Evolutionary conservation across 2,329 filamentous ascomycete species (phyloP).

Genomic region (Aspergillus latus): DNA sequence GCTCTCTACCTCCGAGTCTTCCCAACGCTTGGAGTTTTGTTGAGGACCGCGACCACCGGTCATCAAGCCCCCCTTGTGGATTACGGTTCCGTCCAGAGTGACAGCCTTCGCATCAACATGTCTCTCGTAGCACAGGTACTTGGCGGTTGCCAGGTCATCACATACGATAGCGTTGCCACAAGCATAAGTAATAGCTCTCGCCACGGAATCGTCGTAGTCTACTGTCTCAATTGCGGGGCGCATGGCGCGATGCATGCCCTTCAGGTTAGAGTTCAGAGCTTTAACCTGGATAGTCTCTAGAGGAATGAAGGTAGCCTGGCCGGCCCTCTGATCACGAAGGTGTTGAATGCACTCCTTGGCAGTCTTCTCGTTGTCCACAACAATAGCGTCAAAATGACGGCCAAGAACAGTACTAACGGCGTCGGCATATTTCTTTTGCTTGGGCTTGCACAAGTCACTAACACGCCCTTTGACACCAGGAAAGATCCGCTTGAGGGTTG

Average conservation of each 20-base stretch:
- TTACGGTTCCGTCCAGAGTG: constrained; percentile 90
- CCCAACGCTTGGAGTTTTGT: constrained; percentile 76
- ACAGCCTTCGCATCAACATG: constrained; percentile 90
- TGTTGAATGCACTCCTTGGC: constrained; percentile 93
- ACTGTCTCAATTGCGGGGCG: constrained; percentile 94
- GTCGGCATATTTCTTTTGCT: constrained; percentile 94
- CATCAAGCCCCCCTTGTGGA: constrained; percentile 95
- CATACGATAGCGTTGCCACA: constrained; percentile 95
- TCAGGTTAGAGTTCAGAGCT: constrained; percentile 83
- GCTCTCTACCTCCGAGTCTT: constrained; percentile 84
- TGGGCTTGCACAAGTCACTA: constrained; percentile 88
- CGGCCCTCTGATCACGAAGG: constrained; percentile 82
- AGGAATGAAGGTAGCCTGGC: constrained; percentile 91
- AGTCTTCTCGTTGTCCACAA: constrained; percentile 93
- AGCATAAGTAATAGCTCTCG: constrained; percentile 90
- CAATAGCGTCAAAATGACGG: constrained; percentile 87
- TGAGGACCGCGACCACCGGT: constrained; percentile 86
- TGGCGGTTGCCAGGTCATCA: constrained; percentile 81
- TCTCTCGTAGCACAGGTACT: constrained; percentile 82
- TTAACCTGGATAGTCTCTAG: constrained; percentile 97
- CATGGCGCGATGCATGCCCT: constrained; percentile 79
- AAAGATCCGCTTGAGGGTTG: constrained; percentile 83
- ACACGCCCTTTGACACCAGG: constrained; percentile 88
- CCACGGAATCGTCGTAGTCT: constrained; percentile 83
- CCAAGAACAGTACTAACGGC: constrained; percentile 91